Base-by-base conservation (phyloP, 2,329 filamentous ascomycete genomes). In the Neurospora sp. region DNA sequence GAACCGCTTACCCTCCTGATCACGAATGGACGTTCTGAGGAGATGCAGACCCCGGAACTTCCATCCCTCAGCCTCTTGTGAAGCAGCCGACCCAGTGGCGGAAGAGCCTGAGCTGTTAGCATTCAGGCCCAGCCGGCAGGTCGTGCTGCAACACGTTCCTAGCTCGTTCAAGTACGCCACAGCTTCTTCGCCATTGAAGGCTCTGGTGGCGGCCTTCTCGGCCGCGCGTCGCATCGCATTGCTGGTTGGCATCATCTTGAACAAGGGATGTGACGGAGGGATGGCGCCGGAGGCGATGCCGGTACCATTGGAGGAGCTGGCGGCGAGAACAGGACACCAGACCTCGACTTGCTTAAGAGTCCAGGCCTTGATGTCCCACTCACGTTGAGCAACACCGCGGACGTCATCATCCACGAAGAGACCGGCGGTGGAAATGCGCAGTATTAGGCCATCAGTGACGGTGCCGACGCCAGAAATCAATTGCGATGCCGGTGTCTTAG, bases 361-460 rank as follows among this genome's bases (percentile, higher is more conserved):
- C 96, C 96, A 98, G 36, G 95, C 94, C 81, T 98, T 98, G 78
- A 98, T 89, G 79, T 99, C 96, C 96, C 96, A 99, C 82, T 99
- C 96, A 71, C 96, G 89, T 81, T 98, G 93, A n/a, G 93, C 90
- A 17, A 97, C 93, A 72, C 90, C 89, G 66, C 94, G 90, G 68
- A 97, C 88, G 79, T 98, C 96, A 79, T 99, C 96, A 79, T 99
- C 96, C 77, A 99, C 96, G 81, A 98, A 98, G 69, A 98, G 86
- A 19, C 96, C 96, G 79, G 97, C 95, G 1, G 93, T 97, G 11
- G 93, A 95, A 77, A 98, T 96, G 68, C 92, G 91, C 72, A 99
- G 85, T 72, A 98, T 92, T 66, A 99, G 85, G 0, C 96, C 96
- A 78, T 99, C 94, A 2, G 94, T 97, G 39, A 98, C 93, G 66